A percentile compares a stretch with the other conserved stretches of the same genome.
Evolutionary conservation across 306 rosid genomes (phyloP).

Genomic region (Cicer yamashitae): DNA sequence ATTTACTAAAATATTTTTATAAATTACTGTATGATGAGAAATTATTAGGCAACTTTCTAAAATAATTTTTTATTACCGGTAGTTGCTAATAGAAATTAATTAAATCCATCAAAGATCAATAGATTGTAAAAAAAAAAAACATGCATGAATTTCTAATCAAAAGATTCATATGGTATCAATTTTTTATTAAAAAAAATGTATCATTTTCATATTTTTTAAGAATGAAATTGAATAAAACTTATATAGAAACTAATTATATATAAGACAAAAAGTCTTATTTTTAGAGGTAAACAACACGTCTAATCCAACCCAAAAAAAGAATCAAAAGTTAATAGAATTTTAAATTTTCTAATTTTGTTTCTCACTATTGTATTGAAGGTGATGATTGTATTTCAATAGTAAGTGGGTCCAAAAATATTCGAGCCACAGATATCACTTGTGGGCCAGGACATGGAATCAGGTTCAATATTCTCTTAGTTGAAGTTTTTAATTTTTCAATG

Average conservation of each 20-base stretch:
- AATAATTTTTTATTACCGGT: too few relatives aligned
- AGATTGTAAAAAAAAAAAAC: too few relatives aligned
- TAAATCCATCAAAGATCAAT: background rate
- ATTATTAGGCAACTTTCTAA: too few relatives aligned
- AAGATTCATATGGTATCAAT: too few relatives aligned
- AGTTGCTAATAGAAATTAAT: too few relatives aligned
- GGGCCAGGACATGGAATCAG: constrained; percentile 99
- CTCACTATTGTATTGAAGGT: constrained; percentile 51
- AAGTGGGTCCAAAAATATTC: constrained; percentile 71
- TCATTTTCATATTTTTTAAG: background rate
- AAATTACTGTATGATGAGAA: too few relatives aligned
- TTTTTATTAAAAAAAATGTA: too few relatives aligned
- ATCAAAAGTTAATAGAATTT: background rate
- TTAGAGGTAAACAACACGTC: background rate
- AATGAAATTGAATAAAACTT: background rate
- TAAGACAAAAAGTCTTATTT: background rate
- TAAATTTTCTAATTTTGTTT: constrained; percentile 8
- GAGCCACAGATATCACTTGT: constrained; percentile 58
- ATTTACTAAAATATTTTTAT: background rate
- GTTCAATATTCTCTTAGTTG: constrained; percentile 41
- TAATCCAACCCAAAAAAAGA: background rate
- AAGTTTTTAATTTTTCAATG: background rate
- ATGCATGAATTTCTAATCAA: background rate
- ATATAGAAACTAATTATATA: background rate
- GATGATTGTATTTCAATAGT: constrained; percentile 96